Percentiles rank a stretch among this genome's conserved stretches.
Conservation (phyloP, 208 protist species). For the Borovskyia barvae region DNA sequence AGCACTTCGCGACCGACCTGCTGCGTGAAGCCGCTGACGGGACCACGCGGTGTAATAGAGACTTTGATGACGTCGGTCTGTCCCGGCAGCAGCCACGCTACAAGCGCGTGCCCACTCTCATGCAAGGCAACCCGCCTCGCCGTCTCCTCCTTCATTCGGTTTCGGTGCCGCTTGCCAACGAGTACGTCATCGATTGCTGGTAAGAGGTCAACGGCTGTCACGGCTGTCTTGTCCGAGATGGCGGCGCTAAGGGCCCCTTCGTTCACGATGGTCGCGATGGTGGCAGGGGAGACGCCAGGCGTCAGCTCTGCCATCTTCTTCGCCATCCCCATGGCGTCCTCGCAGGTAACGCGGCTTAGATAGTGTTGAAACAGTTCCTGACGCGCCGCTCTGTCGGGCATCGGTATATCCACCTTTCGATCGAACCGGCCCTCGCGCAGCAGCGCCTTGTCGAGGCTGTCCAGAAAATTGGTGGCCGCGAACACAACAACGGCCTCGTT, state of each 20-base stretch:
- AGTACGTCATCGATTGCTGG: constrained; percentile 87
- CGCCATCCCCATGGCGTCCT: constrained; percentile 27
- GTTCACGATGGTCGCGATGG: constrained; percentile 90
- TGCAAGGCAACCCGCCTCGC: constrained; percentile 86
- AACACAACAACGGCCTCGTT: constrained; percentile 95
- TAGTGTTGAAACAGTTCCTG: constrained; percentile 78
- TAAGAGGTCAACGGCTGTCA: constrained; percentile 70
- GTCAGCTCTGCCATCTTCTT: constrained; percentile 73
- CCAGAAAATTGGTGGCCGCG: constrained; percentile 96
- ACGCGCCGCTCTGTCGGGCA: constrained; percentile 75
- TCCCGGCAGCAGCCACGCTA: constrained; percentile 91
- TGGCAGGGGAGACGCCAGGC: constrained; percentile 89
- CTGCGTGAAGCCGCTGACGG: constrained; percentile 76
- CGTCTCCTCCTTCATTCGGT: constrained; percentile 54
- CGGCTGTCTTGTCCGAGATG: constrained; percentile 88
- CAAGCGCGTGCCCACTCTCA: constrained; percentile 96
- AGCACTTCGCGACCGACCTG: constrained; percentile 76
- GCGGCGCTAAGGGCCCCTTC: constrained; percentile 90
- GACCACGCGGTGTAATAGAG: constrained; percentile 93
- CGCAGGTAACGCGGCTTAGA: constrained; percentile 43
- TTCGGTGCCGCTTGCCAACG: constrained; percentile 84
- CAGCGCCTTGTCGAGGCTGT: constrained; percentile 94
- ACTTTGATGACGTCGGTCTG: constrained; percentile 94
- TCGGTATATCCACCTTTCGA: constrained; percentile 84
- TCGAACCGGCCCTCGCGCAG: constrained; percentile 97